phyloP scores from a whole-genome alignment of 441 rosid species.

The Francoa sonchifolia region DNA sequence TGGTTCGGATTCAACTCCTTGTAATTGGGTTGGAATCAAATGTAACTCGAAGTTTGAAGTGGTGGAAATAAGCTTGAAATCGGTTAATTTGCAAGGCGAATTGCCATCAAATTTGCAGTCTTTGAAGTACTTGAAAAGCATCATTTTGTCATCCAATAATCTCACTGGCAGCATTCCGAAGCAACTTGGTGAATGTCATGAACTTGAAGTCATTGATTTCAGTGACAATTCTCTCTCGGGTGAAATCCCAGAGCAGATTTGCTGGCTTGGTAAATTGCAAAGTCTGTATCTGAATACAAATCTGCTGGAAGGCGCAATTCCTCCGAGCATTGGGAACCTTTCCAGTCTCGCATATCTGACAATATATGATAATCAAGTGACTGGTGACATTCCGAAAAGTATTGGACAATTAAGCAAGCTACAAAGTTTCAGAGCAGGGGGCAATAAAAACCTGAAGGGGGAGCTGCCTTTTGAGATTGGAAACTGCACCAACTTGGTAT shows the following conservation, averaged over 20 bases:
- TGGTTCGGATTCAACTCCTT: conserved; percentile 34
- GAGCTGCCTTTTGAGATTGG: conserved; percentile 87
- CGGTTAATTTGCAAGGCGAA: conserved; percentile 50
- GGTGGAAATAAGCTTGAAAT: conserved; percentile 43
- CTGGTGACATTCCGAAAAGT: conserved; percentile 58
- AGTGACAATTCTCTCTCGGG: conserved; percentile 71
- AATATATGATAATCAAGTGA: conserved; percentile 64
- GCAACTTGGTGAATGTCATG: conserved; percentile 47
- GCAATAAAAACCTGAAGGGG: conserved; percentile 73
- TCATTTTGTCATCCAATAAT: conserved; percentile 53
- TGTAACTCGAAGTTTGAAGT: conserved; percentile 55
- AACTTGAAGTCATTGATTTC: conserved; percentile 44
- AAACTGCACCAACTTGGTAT: conserved; percentile 58
- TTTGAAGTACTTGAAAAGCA: conserved; percentile 42
- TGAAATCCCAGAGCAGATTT: conserved; percentile 53
- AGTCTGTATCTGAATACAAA: conserved; percentile 55
- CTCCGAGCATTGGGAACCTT: conserved; percentile 48
- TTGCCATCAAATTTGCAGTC: conserved; percentile 48
- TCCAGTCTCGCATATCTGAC: conserved; percentile 45
- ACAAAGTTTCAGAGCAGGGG: conserved; percentile 59
- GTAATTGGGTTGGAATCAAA: conserved; percentile 65
- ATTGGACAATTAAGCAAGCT: conserved; percentile 53
- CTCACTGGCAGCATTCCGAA: conserved; percentile 61
- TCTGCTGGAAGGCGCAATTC: conserved; percentile 69
- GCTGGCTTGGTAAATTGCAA: conserved; percentile 42